Percentiles rank a stretch among this genome's conserved stretches.
phyloP scores from a whole-genome alignment of 176 grass and related monocot genomes.

The Echinochloa phyllopogon region DNA sequence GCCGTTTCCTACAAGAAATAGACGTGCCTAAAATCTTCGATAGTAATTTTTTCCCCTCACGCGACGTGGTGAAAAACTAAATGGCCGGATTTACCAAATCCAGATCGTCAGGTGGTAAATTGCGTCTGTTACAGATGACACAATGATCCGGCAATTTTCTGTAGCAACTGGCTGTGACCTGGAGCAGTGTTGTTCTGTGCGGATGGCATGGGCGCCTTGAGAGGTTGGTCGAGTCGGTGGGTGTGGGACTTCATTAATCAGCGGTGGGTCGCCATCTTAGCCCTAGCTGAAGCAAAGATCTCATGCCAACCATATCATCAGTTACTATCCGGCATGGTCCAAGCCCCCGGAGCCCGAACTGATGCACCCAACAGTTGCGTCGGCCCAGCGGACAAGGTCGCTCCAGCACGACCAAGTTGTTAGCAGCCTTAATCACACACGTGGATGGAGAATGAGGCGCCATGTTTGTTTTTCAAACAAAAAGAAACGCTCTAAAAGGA shows the following conservation, averaged over 20 bases:
- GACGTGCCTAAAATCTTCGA: too few relatives aligned
- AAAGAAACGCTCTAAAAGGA: background rate
- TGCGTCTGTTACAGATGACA: too few relatives aligned
- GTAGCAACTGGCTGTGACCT: background rate
- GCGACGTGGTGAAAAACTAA: too few relatives aligned
- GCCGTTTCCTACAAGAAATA: background rate
- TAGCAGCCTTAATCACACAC: background rate
- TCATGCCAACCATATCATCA: background rate
- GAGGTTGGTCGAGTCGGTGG: background rate
- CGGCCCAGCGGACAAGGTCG: background rate
- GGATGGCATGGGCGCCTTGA: background rate
- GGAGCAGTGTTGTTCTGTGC: background rate
- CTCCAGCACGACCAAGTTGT: background rate
- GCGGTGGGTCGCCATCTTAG: background rate
- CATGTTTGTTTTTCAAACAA: background rate
- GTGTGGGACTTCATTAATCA: background rate
- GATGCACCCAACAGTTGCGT: background rate
- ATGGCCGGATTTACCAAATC: too few relatives aligned
- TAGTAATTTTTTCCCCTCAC: too few relatives aligned
- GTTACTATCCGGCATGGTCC: background rate
- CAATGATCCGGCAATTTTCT: background rate
- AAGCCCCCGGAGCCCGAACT: background rate
- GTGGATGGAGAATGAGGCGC: background rate
- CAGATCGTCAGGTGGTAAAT: too few relatives aligned
- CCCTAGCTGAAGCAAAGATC: background rate